Conservation (phyloP, 2,329 filamentous ascomycete genomes). For the Triangularia setosa region DNA sequence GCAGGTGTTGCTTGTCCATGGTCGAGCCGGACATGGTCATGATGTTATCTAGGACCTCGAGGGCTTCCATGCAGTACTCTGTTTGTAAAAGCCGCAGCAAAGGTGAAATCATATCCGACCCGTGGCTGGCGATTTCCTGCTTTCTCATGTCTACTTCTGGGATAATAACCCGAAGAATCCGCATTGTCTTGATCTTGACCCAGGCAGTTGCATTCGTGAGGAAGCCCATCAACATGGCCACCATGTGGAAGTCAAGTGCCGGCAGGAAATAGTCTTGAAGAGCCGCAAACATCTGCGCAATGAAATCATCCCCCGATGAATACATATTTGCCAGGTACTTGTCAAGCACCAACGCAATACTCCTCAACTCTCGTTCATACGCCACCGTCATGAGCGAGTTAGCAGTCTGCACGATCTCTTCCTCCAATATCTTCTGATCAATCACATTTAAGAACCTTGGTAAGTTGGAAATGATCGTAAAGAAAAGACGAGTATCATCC, state of each 20-base stretch:
- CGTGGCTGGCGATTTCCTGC: constrained; percentile 82
- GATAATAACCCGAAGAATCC: constrained; percentile 78
- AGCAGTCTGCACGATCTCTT: constrained; percentile 58
- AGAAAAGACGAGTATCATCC: constrained; percentile 75
- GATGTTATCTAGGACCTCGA: constrained; percentile 89
- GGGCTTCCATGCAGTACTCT: constrained; percentile 86
- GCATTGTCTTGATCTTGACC: constrained; percentile 92
- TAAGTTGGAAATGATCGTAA: constrained; percentile 85
- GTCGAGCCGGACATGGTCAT: constrained; percentile 90
- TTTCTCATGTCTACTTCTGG: constrained; percentile 91
- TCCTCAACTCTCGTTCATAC: constrained; percentile 64
- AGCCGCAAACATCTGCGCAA: constrained; percentile 68
- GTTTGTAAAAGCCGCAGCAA: constrained; percentile 85
- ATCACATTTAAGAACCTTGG: constrained; percentile 79
- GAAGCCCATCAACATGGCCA: constrained; percentile 87
- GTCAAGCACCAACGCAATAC: constrained; percentile 65
- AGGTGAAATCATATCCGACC: constrained; percentile 91
- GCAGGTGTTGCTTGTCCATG: constrained; percentile 88
- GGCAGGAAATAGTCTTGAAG: constrained; percentile 78
- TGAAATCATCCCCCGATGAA: constrained; percentile 68
- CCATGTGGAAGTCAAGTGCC: constrained; percentile 73
- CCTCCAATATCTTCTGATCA: constrained; percentile 58
- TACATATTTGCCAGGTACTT: constrained; percentile 66
- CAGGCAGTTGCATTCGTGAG: constrained; percentile 84
- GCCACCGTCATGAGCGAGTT: constrained; percentile 68